These are phyloP conservation scores for Pseudocercospora musae DNA, from an alignment of 2,329 filamentous ascomycete genomes.

Conservation along the genomic window DNA sequence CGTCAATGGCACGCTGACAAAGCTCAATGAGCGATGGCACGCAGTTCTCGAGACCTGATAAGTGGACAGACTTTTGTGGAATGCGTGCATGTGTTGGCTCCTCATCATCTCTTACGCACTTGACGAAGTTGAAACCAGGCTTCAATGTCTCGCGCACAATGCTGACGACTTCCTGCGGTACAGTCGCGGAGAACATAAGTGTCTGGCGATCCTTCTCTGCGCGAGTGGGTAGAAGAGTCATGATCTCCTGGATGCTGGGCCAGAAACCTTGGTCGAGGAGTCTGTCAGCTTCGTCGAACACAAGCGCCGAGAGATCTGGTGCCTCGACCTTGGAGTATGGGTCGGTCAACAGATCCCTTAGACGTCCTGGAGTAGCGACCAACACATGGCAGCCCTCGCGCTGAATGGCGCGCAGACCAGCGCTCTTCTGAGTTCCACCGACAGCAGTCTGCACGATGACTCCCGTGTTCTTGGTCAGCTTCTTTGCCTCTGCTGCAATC, in stretches of 20 bases:
- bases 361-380: conserved; percentile 83
- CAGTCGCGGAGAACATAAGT: conserved; percentile 91
- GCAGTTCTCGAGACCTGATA: conserved; percentile 69
- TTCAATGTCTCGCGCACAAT: conserved; percentile 78
- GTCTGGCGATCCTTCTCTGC: conserved; percentile 72
- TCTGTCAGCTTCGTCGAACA: conserved; percentile 66
- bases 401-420: conserved; percentile 66
- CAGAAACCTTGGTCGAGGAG: conserved; percentile 59
- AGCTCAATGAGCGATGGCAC: conserved; percentile 77
- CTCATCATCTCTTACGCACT: conserved; percentile 81
- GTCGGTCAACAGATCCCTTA: conserved; percentile 77
- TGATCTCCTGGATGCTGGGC: conserved; percentile 49
- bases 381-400: conserved; percentile 80
- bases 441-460: conserved; percentile 76
- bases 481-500: conserved; percentile 68
- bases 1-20: conserved; percentile 44
- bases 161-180: conserved; percentile 75
- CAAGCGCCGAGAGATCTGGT: conserved; percentile 56
- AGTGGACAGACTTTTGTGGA: conserved; percentile 70
- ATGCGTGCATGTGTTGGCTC: conserved; percentile 79
- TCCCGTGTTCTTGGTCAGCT: conserved; percentile 62
- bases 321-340: conserved; percentile 60
- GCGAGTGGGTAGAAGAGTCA: conserved; percentile 58
- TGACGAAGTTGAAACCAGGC: conserved; percentile 79
- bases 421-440: conserved; percentile 76